These are phyloP conservation scores for Tribonema minus DNA, from an alignment of 108 stramenopile species.

Conservation along the genomic window DNA sequence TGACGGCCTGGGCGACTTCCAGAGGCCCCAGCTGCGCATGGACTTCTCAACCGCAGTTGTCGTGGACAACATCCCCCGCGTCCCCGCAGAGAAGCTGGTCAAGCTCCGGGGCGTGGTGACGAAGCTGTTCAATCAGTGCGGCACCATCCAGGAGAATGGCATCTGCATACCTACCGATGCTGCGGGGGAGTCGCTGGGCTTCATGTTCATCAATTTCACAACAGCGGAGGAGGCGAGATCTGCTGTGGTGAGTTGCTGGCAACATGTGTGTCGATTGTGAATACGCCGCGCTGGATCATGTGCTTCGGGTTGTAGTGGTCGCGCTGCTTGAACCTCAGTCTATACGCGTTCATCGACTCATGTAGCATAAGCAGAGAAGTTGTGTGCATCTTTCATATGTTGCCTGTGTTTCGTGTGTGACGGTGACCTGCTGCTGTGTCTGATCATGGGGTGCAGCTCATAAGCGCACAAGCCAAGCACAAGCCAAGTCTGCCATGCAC, in stretches of 20 bases:
- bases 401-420: no score
- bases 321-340: no score
- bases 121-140: slow-evolving; percentile 44
- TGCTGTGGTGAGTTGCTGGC: slow-evolving; percentile 57
- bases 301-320: no score
- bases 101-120: slow-evolving; percentile 43
- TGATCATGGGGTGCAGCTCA: no score
- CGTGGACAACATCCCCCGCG: slow-evolving; percentile 41
- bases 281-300: no score
- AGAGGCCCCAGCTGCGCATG: slow-evolving; percentile 37
- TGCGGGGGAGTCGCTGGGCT: slow-evolving; percentile 50
- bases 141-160: slow-evolving; percentile 42
- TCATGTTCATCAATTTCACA: slow-evolving; percentile 76
- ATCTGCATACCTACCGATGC: slow-evolving; percentile 37
- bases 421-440: no score
- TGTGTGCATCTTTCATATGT: no score
- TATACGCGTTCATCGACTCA: no score
- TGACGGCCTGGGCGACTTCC: slow-evolving; percentile 16
- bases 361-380: no score
- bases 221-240: slow-evolving; percentile 67
- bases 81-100: slow-evolving; percentile 43
- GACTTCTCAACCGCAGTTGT: slow-evolving; percentile 48
- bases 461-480: no score
- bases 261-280: no score
- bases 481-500: no score